Base-by-base conservation (phyloP, 805 yeast species). In the Lachancea mirantina region DNA sequence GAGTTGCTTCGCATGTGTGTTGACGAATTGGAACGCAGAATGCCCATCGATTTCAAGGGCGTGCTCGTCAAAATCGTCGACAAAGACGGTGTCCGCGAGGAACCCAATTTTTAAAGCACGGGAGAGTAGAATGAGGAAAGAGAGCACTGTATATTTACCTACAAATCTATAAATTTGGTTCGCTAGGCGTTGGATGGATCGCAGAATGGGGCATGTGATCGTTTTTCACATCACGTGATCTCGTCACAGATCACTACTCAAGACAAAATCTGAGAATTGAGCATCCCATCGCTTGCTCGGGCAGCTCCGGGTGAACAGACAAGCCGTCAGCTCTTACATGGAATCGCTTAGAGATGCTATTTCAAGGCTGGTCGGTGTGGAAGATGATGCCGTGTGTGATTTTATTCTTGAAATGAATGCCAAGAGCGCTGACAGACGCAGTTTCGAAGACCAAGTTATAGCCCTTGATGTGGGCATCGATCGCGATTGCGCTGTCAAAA, bases 1-100 rank as follows among this genome's bases (percentile, higher is more conserved):
- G 68, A 76, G 28, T 67, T 92, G 46, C 69, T 88, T 54, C 67
- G 74, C 42, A 52, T 68, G 52, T 87, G 96, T 62, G 67, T 83
- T 36, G 70, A 69, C 37, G 98, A 92, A 64, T 70, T 92, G 49
- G 68, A 74, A 40, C 76, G 69, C 36, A 78, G 98, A 67, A 54
- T 52, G 61, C 61, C 60, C n/a, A 72, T 92, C 39, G 97, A 89
- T 52, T 89, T 84, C 70, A 92, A 89, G 66, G 97, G 97, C 19
- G 76, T 80, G 19, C 63, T 62, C 39, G 71, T 82, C 30, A 79
- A 80, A 57, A 67, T 76, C 15, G 79, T 83, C 13, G 81, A 72
- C 50, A 62, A 77, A 56, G 72, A 70, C 39, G 81, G 84, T 42
- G 61, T 73, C 55, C 61, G 72, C 59, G 56, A 53, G 35, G 47